phyloP scores from a whole-genome alignment of 495 filamentous ascomycete genomes.

The Aspergillus sclerotiicarbonarius region DNA sequence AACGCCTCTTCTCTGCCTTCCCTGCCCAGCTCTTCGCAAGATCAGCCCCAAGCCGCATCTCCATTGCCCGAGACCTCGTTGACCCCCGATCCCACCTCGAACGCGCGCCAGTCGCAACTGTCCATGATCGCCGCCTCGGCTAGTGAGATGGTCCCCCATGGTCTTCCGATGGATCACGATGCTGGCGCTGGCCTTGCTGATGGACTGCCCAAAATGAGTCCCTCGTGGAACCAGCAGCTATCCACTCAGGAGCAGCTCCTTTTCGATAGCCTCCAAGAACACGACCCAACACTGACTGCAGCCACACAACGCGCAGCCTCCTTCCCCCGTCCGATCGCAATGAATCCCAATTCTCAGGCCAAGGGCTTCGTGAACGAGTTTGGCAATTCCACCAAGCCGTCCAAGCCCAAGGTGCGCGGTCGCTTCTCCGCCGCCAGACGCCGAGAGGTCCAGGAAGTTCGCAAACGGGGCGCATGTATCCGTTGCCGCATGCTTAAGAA shows the following conservation, averaged over 20 bases:
- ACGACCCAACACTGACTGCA: constrained; percentile 45
- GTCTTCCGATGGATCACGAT: constrained; percentile 40
- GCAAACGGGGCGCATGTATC: constrained; percentile 80
- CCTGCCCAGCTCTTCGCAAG: constrained; percentile 33
- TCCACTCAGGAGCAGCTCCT: constrained; percentile 46
- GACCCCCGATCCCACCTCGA: constrained; percentile 37
- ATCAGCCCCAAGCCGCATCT: constrained; percentile 38
- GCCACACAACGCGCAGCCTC: constrained; percentile 46
- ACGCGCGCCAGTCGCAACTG: constrained; percentile 46
- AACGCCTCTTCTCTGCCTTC: constrained; percentile 33
- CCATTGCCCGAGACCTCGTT: constrained; percentile 41
- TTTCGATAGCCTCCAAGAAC: constrained; percentile 46
- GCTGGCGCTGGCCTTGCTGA: constrained; percentile 26
- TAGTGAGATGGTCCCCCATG: constrained; percentile 49
- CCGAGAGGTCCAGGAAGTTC: constrained; percentile 76
- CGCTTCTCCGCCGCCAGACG: constrained; percentile 66
- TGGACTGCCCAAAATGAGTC: constrained; percentile 33
- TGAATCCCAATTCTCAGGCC: constrained; percentile 52
- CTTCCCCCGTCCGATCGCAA: constrained; percentile 54
- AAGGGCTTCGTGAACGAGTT: constrained; percentile 59
- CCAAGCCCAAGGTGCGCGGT: constrained; percentile 60
- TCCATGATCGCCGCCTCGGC: constrained; percentile 51
- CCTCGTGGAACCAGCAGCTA: constrained; percentile 40
- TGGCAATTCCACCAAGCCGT: constrained; percentile 49
- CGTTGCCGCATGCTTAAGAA: constrained; percentile 86